Percentiles rank a stretch among this genome's conserved stretches.
Conservation (phyloP, 148 eudicot species). For the Rhododendron williamsianum region DNA sequence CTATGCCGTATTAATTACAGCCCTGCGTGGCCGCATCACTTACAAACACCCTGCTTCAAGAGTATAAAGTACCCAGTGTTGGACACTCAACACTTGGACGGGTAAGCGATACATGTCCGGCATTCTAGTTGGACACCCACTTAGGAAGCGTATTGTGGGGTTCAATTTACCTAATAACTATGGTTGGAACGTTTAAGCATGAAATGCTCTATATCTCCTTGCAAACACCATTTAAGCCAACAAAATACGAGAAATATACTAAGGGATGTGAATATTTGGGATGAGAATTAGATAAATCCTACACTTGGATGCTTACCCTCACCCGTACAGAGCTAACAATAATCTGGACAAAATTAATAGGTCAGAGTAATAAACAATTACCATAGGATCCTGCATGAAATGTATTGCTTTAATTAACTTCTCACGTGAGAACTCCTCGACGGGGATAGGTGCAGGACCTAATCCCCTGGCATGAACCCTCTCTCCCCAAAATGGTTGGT, state of each 20-base stretch:
- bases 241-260: background rate
- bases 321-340: background rate
- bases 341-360: background rate
- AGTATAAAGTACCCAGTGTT: background rate
- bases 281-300: background rate
- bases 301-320: background rate
- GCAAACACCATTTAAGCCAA: background rate
- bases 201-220: background rate
- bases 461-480: slow-evolving; percentile 73
- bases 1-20: background rate
- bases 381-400: slow-evolving; percentile 70
- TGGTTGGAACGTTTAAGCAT: background rate
- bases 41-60: background rate
- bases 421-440: slow-evolving; percentile 60
- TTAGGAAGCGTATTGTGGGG: background rate
- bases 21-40: background rate
- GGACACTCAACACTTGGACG: background rate
- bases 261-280: background rate
- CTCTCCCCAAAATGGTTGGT: slow-evolving; percentile 97
- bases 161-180: background rate
- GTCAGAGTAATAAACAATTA: slow-evolving; percentile 17
- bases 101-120: background rate
- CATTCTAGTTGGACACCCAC: background rate
- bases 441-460: slow-evolving; percentile 80
- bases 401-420: slow-evolving; percentile 58